Percentiles rank a stretch among this genome's conserved stretches.
phyloP scores from a whole-genome alignment of 2,329 filamentous ascomycete species.

The Alternaria sp. region DNA sequence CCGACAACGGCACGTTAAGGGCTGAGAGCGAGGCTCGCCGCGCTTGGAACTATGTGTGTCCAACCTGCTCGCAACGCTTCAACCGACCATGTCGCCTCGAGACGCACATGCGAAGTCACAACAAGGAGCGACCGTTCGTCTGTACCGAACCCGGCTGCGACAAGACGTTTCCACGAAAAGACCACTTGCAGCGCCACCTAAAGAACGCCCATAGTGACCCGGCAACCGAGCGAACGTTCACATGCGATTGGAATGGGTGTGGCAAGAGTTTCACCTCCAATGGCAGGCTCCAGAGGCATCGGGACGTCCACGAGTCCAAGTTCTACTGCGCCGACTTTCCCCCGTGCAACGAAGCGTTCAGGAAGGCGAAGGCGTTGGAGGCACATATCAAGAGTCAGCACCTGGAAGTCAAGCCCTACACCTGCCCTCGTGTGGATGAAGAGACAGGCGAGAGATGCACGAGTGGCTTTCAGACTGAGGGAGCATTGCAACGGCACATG shows the following conservation, averaged over 20 bases:
- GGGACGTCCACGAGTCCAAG: constrained; percentile 78
- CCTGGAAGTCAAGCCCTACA: constrained; percentile 73
- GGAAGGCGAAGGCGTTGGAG: constrained; percentile 86
- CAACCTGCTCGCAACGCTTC: constrained; percentile 82
- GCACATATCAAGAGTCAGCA: constrained; percentile 83
- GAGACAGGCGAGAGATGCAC: constrained; percentile 66
- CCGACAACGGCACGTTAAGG: constrained; percentile 36
- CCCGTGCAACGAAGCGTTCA: constrained; percentile 78
- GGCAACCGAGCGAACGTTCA: constrained; percentile 68
- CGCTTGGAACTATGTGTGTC: constrained; percentile 79
- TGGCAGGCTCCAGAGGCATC: constrained; percentile 78
- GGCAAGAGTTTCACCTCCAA: constrained; percentile 83
- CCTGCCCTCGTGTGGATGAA: constrained; percentile 68
- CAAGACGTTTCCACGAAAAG: constrained; percentile 86
- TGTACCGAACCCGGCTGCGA: constrained; percentile 76
- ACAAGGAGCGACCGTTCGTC: constrained; percentile 79
- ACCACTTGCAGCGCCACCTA: constrained; percentile 85
- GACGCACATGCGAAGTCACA: constrained; percentile 82
- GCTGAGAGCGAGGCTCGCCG: constrained; percentile 57
- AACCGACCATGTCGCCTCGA: constrained; percentile 83
- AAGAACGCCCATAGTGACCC: constrained; percentile 75
- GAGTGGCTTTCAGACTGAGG: constrained; percentile 76
- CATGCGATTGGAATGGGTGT: constrained; percentile 76
- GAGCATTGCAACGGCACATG: constrained; percentile 75
- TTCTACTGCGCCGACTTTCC: constrained; percentile 77